These are phyloP conservation scores for Auricularia sp. DNA, from an alignment of 768 basidiomycete genomes.

Conservation along the genomic window DNA sequence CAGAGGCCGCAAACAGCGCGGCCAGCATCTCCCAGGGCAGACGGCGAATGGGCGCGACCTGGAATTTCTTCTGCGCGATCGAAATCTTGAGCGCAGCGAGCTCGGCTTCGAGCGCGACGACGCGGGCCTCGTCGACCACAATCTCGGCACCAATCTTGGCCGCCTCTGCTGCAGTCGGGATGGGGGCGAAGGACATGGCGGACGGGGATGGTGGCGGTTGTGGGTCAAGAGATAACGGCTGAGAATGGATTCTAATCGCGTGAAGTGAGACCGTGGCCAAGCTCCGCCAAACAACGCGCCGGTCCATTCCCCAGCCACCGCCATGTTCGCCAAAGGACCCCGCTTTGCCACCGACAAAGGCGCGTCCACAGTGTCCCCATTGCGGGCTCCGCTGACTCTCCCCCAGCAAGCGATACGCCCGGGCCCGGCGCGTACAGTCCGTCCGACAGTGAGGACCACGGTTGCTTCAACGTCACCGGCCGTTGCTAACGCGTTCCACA, in stretches of 20 bases:
- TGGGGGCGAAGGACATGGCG: not conserved
- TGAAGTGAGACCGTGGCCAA: too few relatives aligned
- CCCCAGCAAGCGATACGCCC: slow-evolving; percentile 39
- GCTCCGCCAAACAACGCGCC: not conserved
- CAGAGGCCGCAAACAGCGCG: not conserved
- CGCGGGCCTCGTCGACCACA: not conserved
- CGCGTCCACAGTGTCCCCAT: slow-evolving; percentile 13
- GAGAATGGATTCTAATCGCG: not conserved
- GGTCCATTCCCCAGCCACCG: not conserved
- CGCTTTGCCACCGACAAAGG: slow-evolving; percentile 34
- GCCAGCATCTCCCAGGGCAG: not conserved
- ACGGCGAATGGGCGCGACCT: not conserved
- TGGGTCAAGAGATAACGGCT: not conserved
- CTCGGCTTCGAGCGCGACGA: not conserved
- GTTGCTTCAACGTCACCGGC: not conserved
- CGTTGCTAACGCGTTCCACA: not conserved
- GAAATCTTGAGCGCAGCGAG: not conserved
- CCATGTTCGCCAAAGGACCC: slow-evolving; percentile 39
- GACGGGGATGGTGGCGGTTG: not conserved
- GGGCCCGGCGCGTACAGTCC: slow-evolving; percentile 41
- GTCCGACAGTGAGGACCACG: slow-evolving; percentile 23
- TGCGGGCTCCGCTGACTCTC: slow-evolving; percentile 2
- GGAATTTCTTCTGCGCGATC: not conserved
- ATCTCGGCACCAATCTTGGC: not conserved
- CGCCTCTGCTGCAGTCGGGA: not conserved